phyloP scores from a whole-genome alignment of 148 eudicot species.

The Chenopodium berlandieri region DNA sequence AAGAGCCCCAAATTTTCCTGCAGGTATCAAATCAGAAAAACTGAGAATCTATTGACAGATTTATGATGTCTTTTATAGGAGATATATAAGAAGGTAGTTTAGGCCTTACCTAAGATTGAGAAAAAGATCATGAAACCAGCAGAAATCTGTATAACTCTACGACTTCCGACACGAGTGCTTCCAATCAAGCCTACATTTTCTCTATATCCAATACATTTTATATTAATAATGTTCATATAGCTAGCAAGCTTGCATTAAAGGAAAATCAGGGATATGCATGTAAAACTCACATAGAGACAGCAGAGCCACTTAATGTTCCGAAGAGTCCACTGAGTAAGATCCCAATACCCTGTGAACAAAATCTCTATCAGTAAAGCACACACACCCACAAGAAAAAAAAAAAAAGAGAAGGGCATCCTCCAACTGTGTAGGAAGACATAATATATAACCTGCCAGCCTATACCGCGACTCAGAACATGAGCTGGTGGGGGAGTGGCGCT shows the following conservation, averaged over 20 bases:
- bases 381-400: not conserved
- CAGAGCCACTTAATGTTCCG: slow-evolving; percentile 89
- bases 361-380: slow-evolving; percentile 4
- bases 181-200: slow-evolving; percentile 95
- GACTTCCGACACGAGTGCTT: slow-evolving; percentile 96
- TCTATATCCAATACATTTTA: slow-evolving; percentile 32
- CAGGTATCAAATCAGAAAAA: not conserved
- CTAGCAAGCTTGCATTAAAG: not conserved
- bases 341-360: slow-evolving; percentile 68
- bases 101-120: slow-evolving; percentile 66
- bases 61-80: no score
- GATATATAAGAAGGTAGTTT: not conserved
- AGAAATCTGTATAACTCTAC: slow-evolving; percentile 91
- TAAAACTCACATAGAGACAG: slow-evolving; percentile 79
- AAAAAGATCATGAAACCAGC: slow-evolving; percentile 99
- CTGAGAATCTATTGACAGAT: not conserved
- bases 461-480: slow-evolving; percentile 96
- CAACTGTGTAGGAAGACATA: not conserved
- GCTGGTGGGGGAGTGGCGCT: slow-evolving; percentile 99
- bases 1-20: slow-evolving; percentile 96
- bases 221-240: not conserved
- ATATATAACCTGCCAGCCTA: slow-evolving; percentile 91
- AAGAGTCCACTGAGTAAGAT: slow-evolving; percentile 86
- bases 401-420: not conserved
- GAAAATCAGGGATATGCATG: not conserved